These are phyloP conservation scores for Pseudogymnoascus sp. DNA, from an alignment of 2,329 filamentous ascomycete species.

Conservation along the genomic window DNA sequence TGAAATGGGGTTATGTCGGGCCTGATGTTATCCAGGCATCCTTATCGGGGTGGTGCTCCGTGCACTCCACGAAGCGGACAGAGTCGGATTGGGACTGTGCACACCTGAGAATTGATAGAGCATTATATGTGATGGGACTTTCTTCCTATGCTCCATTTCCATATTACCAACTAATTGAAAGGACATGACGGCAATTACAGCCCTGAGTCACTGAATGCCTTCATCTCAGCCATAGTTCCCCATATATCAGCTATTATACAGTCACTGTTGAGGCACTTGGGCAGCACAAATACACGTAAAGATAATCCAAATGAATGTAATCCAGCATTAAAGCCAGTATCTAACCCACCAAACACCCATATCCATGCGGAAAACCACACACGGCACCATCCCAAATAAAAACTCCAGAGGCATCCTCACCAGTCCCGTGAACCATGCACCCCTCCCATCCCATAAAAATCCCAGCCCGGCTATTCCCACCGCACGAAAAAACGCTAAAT, in stretches of 20 bases:
- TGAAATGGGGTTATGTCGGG: neutral
- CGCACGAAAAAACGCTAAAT: conserved; percentile 2
- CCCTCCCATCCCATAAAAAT: neutral
- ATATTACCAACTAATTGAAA: neutral
- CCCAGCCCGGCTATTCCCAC: neutral
- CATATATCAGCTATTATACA: neutral
- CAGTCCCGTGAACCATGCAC: neutral
- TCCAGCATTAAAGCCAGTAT: neutral
- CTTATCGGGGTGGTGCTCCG: neutral
- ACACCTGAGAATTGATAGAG: neutral
- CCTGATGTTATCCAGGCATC: neutral
- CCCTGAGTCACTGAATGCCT: neutral
- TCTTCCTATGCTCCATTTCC: neutral
- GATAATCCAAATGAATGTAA: neutral
- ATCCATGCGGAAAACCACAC: neutral
- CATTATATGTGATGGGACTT: neutral
- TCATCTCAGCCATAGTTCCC: neutral
- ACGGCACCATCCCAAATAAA: neutral
- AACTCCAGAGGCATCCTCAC: neutral
- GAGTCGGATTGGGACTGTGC: neutral
- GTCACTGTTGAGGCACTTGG: neutral
- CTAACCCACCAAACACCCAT: neutral
- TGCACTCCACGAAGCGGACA: neutral
- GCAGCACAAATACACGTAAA: neutral
- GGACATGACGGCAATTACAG: neutral